phyloP scores from a whole-genome alignment of 768 basidiomycete genomes.

The Lactarius tabidus region DNA sequence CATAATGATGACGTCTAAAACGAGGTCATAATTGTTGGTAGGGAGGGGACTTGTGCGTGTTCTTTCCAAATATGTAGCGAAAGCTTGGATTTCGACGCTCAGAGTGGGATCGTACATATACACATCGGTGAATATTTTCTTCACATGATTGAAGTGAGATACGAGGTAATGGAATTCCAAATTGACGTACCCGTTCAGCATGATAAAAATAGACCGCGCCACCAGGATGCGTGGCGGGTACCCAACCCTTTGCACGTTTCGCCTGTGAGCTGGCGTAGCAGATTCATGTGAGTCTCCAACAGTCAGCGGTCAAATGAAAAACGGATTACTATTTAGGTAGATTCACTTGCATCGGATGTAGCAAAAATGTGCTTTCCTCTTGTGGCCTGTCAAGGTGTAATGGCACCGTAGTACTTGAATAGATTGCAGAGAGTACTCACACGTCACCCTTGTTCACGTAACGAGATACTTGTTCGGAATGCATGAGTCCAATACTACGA shows the following conservation, averaged over 20 bases:
- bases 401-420: not conserved
- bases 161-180: not conserved
- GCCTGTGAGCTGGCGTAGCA: not conserved
- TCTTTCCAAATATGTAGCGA: not conserved
- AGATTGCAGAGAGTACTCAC: not conserved
- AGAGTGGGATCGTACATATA: constrained; percentile 14
- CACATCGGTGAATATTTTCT: constrained; percentile 18
- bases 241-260: not conserved
- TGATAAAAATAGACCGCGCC: constrained; percentile 18
- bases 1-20: constrained; percentile 6
- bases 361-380: rapidly evolving
- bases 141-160: not conserved
- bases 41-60: not conserved
- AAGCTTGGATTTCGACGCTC: not conserved
- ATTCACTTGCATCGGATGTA: not conserved
- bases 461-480: constrained; percentile 13
- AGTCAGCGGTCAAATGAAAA: not conserved
- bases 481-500: not conserved
- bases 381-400: not conserved
- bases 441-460: constrained; percentile 7
- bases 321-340: not conserved
- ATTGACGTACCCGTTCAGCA: not conserved
- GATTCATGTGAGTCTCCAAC: not conserved
- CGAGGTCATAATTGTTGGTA: not conserved
- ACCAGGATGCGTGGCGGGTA: not conserved